phyloP scores from a whole-genome alignment of 768 basidiomycete genomes.

The Boletus insuetus region DNA sequence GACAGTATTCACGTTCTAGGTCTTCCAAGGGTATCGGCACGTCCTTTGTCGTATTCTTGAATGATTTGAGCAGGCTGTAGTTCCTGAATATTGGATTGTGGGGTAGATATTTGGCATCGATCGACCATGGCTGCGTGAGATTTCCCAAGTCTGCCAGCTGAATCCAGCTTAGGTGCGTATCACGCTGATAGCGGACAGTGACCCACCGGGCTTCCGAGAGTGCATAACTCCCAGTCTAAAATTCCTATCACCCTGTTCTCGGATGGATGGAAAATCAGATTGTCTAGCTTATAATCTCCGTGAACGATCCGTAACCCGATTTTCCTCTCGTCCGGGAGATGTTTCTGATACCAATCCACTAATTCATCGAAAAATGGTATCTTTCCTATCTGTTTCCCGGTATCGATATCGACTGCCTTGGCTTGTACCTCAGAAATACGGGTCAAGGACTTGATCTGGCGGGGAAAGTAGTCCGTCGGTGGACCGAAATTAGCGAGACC shows the following conservation, averaged over 20 bases:
- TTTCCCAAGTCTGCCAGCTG: constrained; percentile 89
- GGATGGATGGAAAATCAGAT: constrained; percentile 89
- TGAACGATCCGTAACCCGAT: constrained; percentile 86
- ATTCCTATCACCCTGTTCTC: constrained; percentile 93
- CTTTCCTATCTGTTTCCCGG: constrained; percentile 53
- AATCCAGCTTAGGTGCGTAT: neutral
- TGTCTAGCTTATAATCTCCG: constrained; percentile 98
- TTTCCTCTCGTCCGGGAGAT: constrained; percentile 75
- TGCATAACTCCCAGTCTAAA: constrained; percentile 96
- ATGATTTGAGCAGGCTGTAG: constrained; percentile 44
- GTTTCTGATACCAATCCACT: constrained; percentile 68
- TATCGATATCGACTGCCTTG: constrained; percentile 61
- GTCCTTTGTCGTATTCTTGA: constrained; percentile 56
- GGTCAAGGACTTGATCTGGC: constrained; percentile 88
- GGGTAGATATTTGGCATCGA: constrained; percentile 45
- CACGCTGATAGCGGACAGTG: neutral
- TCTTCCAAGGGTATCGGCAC: constrained; percentile 67
- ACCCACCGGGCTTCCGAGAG: constrained; percentile 84
- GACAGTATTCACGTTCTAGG: constrained; percentile 81
- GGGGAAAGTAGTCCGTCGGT: constrained; percentile 80
- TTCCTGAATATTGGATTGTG: constrained; percentile 12
- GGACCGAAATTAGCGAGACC: constrained; percentile 75
- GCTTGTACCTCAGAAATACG: constrained; percentile 82
- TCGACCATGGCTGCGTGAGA: constrained; percentile 80
- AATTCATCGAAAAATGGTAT: constrained; percentile 77